Conservation (phyloP, 2,329 filamentous ascomycete genomes). For the Aspergillus intermedius region DNA sequence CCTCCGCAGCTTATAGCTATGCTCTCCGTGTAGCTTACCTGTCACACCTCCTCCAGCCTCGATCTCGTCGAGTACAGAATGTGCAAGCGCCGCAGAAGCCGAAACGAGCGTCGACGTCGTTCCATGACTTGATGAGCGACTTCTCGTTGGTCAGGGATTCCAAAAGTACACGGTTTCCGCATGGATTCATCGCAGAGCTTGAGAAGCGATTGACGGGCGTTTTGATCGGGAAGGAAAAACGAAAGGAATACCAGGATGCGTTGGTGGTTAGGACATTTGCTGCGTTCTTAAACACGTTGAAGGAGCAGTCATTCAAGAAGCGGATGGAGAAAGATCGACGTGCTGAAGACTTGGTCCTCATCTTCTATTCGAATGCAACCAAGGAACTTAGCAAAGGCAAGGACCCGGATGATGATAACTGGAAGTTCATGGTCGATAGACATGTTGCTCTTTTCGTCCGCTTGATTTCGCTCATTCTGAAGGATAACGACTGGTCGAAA, state of each 20-base stretch:
- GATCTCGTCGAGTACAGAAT: conserved; percentile 83
- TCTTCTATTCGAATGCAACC: conserved; percentile 92
- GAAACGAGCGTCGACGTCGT: conserved; percentile 63
- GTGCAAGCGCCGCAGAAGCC: conserved; percentile 58
- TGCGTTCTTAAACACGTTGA: conserved; percentile 88
- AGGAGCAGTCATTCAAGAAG: conserved; percentile 79
- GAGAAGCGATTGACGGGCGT: conserved; percentile 77
- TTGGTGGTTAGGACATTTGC: conserved; percentile 89
- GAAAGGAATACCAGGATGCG: conserved; percentile 86
- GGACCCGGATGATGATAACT: conserved; percentile 71
- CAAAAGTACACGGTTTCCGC: conserved; percentile 64
- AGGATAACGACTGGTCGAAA: conserved; percentile 75
- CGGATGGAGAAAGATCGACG: conserved; percentile 89
- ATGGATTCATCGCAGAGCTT: conserved; percentile 63
- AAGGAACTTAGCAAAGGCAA: conserved; percentile 80
- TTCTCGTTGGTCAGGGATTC: conserved; percentile 62
- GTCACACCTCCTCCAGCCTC: conserved; percentile 85
- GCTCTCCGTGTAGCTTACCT: conserved; percentile 87
- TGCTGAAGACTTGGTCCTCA: conserved; percentile 85
- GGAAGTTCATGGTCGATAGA: conserved; percentile 86
- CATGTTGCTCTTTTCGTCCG: conserved; percentile 93
- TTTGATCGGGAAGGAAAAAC: conserved; percentile 70
- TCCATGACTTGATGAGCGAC: conserved; percentile 83
- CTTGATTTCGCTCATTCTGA: conserved; percentile 70
- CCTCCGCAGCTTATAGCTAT: conserved; percentile 83